Evolutionary conservation across 2,329 filamentous ascomycete species (phyloP).

Genomic region (Penicillium sp.): DNA sequence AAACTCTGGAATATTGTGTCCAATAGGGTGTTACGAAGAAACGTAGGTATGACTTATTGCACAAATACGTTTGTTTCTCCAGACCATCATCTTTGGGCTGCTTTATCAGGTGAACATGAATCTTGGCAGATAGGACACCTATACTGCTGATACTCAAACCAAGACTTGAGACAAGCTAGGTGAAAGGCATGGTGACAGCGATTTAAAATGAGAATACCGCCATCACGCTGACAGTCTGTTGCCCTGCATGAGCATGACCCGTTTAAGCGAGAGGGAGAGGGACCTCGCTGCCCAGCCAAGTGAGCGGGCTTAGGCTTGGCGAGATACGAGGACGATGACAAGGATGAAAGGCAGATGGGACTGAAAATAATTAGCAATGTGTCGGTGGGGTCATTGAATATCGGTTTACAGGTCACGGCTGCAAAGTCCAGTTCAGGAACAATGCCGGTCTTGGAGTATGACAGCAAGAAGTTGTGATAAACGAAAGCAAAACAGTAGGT

Average conservation of each 20-base stretch:
- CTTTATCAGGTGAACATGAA: constrained; percentile 19
- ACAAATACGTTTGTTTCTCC: too few species aligned
- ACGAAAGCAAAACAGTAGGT: background rate
- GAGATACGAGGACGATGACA: constrained; percentile 21
- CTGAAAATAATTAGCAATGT: constrained; percentile 19
- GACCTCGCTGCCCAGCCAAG: constrained; percentile 9
- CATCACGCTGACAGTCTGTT: constrained; percentile 1
- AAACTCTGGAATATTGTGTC: too few species aligned
- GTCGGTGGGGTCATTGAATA: background rate
- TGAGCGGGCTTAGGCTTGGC: constrained; percentile 18
- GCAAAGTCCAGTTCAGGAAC: background rate
- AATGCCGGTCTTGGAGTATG: background rate
- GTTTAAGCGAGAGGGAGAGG: background rate
- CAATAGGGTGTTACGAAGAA: too few species aligned
- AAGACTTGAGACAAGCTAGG: constrained; percentile 25
- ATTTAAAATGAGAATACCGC: constrained; percentile 24
- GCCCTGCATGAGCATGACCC: constrained; percentile 1
- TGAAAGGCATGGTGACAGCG: constrained; percentile 31
- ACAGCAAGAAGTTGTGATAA: constrained; percentile 1
- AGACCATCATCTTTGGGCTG: constrained; percentile 4
- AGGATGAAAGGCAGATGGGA: constrained; percentile 27
- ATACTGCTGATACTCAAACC: constrained; percentile 28
- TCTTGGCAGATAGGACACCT: constrained; percentile 30
- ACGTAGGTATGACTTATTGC: too few species aligned
- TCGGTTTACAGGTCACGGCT: background rate